Conservation (phyloP, 2,329 filamentous ascomycete species). For the Penicillium sclerotiorum region DNA sequence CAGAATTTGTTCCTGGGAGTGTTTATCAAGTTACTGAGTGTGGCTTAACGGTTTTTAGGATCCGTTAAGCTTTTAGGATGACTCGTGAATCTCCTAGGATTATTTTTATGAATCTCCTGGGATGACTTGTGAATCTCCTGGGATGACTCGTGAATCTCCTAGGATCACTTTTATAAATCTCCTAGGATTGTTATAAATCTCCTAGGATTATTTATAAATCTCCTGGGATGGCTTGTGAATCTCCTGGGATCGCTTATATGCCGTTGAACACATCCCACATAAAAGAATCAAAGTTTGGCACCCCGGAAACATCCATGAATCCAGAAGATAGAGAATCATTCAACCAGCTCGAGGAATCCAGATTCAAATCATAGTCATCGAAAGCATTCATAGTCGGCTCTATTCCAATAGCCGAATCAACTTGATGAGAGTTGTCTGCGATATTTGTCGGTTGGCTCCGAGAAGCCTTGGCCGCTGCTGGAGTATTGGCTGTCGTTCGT, state of each 20-base stretch:
- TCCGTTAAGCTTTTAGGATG: not conserved
- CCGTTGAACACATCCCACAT: constrained; percentile 33
- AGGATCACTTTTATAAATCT: not conserved
- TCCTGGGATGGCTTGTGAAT: not conserved
- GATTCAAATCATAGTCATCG: constrained; percentile 12
- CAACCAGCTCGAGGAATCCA: constrained; percentile 22
- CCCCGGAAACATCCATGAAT: constrained; percentile 28
- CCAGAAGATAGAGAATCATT: constrained; percentile 27
- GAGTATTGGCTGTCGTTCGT: not conserved
- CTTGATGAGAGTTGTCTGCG: not conserved
- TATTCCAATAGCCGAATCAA: constrained; percentile 11
- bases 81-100: not conserved
- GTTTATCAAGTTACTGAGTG: not conserved
- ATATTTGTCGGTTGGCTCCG: constrained; percentile 1
- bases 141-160: not conserved
- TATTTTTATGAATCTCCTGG: not conserved
- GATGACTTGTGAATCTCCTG: not conserved
- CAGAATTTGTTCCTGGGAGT: not conserved
- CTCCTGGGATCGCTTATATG: not conserved
- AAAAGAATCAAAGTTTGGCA: constrained; percentile 32
- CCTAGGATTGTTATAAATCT: not conserved
- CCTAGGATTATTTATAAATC: no score
- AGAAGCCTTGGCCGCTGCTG: not conserved
- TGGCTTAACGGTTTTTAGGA: no score
- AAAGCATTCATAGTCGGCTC: constrained; percentile 18